Evolutionary conservation across 2,329 filamentous ascomycete species (phyloP), one percentile per base, ranked within the genome.

Genomic region (Arthrobotrys sphaeroides): DNA sequence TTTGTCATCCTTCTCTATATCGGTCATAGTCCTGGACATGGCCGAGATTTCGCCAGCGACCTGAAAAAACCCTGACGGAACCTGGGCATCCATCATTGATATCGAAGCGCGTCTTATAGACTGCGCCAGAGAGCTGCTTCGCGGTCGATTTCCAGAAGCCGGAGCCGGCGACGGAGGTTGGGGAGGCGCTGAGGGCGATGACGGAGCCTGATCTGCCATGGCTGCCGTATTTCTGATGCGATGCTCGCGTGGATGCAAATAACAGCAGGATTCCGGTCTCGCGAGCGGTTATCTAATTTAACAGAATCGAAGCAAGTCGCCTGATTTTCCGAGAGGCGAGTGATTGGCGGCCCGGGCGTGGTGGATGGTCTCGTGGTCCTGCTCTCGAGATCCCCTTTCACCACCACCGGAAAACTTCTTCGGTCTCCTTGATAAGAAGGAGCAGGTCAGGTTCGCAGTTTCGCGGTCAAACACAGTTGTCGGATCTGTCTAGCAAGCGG

Each of bases 41-140:
- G 43, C 77, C 20, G 55, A 77, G 78, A 45, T 77, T 77, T 53
- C 79, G 77, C 70, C 70, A 38, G 62, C 70, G 20, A 68, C 70
- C 47, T 74, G 70, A 47, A 74, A 74, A 22, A 74, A 74, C 5
- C 70, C 70, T 3, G 70, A 74, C 2, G 70, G 70, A 4, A 74
- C 20, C 20, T 42, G 70, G 10, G 70, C 70, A 9, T 74, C 70
- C 62, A 74, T 68, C 33, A 74, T 38, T 45, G 70, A 68, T 40
- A 74, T 31, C 28, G 70, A 74, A 42, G 70, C 70, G 16, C 70
- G 70, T 13, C 70, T 62, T 57, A 74, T 42, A 3, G 70, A 51
- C 47, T 74, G 70, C 12, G 55, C 70, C 10, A 74, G 28, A 24
- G 70, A 74, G 70, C 33, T 74, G 45, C 62, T 62, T 62, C 70